Evolutionary conservation across 805 yeast genomes (phyloP), one percentile per base, ranked within the genome.

Genomic region (Suhomyces canberraensis): DNA sequence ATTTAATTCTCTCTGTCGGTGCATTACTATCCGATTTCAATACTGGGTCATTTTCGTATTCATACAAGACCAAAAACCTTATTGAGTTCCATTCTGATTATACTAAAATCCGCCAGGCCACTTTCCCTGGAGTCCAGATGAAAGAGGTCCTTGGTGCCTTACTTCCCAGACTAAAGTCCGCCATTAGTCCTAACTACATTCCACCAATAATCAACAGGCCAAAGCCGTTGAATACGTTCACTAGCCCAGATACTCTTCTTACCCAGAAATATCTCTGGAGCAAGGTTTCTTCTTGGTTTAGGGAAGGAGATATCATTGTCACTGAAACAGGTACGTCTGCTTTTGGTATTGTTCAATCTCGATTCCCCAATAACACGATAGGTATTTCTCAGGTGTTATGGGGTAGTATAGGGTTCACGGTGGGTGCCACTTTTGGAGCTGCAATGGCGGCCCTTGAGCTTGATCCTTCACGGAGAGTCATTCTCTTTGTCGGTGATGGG

Each of bases 271-370:
- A 54, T 52, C 50, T 59, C 42, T 61, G 67, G 67, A 43, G 54
- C 17, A 46, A 48, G 24, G 44, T 60, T 20, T 46, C 58, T 13
- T 30, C 46, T 3, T 61, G 57, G 55, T 56, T 61, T 31, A 39
- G 45, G 33, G 56, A 54, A 29, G 65, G 61, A 16, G 67, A 61
- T 39, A 46, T 60, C 32, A 53, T 61, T 18, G 41, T 61, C 34
- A 54, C 64, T 19, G 67, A 61, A 39, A 61, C 67, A 15, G 67
- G 67, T 34, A 61, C 67, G 11, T 57, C 66, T 11, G 54, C 64
- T 3, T 61, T 61, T 37, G 67, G 67, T 34, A 59, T 61, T 15
- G 43, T 60, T 27, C 66, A 60, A 46, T 48, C 61, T 13, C 37
- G 47, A 24, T 59, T 45, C 42, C 67, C 67, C 13, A 49, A 52